A percentile compares a stretch with the other conserved stretches of the same genome.
phyloP scores from a whole-genome alignment of 768 basidiomycete genomes.

The Piloderma croceum region DNA sequence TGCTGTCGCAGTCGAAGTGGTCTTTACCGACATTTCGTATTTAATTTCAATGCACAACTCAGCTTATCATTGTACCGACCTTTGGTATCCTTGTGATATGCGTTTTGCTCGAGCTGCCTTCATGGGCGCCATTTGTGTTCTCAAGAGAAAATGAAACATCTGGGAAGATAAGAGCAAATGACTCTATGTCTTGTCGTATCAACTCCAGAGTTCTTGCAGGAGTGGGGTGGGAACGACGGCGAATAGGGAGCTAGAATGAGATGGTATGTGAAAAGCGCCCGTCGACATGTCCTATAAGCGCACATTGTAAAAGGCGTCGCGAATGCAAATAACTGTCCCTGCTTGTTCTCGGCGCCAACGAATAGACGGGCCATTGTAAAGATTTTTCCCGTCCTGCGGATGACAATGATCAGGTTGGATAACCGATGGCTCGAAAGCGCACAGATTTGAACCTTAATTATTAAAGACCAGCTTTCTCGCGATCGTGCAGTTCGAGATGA shows the following conservation, averaged over 20 bases:
- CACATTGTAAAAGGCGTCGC: conserved; percentile 56
- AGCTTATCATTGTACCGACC: conserved; percentile 42
- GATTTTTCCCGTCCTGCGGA: conserved; percentile 51
- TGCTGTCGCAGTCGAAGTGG: conserved; percentile 51
- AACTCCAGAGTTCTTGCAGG: conserved; percentile 55
- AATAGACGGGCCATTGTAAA: conserved; percentile 70
- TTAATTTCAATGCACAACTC: too few species aligned
- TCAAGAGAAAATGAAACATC: conserved; percentile 65
- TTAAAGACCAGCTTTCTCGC: conserved; percentile 66
- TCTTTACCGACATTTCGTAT: conserved; percentile 38
- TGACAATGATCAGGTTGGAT: too few species aligned
- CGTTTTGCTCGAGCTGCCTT: conserved; percentile 33
- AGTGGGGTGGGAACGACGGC: conserved; percentile 64
- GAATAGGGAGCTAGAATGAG: conserved; percentile 63
- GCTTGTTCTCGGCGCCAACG: conserved; percentile 67
- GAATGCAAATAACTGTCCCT: conserved; percentile 79
- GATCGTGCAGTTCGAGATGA: conserved; percentile 65
- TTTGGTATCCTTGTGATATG: conserved; percentile 58
- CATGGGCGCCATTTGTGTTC: conserved; percentile 38
- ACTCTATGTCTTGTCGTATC: conserved; percentile 67
- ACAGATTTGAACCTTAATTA: conserved; percentile 55
- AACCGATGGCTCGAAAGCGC: not conserved
- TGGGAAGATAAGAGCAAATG: conserved; percentile 68
- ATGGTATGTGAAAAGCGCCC: not conserved
- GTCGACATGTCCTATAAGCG: conserved; percentile 4